These are phyloP conservation scores for Lanmaoa rubissima DNA, from an alignment of 768 basidiomycete species.

Conservation along the genomic window DNA sequence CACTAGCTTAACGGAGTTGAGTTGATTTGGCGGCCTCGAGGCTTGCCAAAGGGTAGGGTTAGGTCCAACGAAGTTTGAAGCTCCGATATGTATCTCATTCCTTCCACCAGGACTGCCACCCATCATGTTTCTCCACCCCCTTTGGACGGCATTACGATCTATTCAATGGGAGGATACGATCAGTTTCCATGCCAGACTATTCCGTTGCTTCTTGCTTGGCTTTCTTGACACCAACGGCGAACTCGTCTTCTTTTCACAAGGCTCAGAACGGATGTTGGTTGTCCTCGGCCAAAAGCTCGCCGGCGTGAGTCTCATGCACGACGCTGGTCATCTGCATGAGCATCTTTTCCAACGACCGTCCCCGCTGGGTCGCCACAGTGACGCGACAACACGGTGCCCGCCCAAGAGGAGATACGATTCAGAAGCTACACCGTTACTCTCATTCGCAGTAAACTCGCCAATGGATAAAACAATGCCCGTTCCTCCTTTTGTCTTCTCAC, in stretches of 20 bases:
- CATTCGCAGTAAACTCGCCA: not conserved
- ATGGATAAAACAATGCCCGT: not conserved
- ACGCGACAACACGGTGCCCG: slow-evolving; percentile 3
- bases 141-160: not conserved
- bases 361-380: not conserved
- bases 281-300: not conserved
- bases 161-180: slow-evolving; percentile 16
- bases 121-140: not conserved
- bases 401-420: slow-evolving; percentile 9
- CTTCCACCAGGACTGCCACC: not conserved
- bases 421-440: not conserved
- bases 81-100: slow-evolving; percentile 5
- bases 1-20: not conserved
- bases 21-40: too few relatives aligned
- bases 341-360: not conserved
- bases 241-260: not conserved
- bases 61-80: slow-evolving; percentile 3
- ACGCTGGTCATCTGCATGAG: not conserved
- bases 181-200: slow-evolving; percentile 9
- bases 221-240: slow-evolving; percentile 1
- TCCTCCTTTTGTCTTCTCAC: not conserved
- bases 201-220: slow-evolving; percentile 13
- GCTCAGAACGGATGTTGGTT: not conserved
- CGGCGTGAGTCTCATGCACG: not conserved
- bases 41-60: too few relatives aligned